These are phyloP conservation scores for Toxicodendron radicans DNA, from an alignment of 345 rosid genomes.

Conservation along the genomic window DNA sequence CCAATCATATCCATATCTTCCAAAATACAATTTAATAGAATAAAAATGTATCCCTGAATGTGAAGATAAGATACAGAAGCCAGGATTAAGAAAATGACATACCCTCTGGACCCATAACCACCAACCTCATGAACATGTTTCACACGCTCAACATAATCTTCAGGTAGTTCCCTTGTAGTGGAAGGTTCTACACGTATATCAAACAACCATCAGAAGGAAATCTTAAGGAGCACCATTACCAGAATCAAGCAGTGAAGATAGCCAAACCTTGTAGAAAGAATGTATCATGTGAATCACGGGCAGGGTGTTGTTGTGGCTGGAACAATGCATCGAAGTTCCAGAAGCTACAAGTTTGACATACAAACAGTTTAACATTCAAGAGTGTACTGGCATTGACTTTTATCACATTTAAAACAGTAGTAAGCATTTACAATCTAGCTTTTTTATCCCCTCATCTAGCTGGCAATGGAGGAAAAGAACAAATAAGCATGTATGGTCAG, in stretches of 20 bases:
- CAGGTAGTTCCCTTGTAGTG: slow-evolving; percentile 70
- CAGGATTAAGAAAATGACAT: slow-evolving; percentile 18
- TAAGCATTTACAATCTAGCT: neutral
- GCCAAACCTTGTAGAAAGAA: slow-evolving; percentile 76
- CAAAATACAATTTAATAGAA: slow-evolving; percentile 6
- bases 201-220: slow-evolving; percentile 21
- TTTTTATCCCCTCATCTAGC: neutral
- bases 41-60: slow-evolving; percentile 5
- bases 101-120: slow-evolving; percentile 97
- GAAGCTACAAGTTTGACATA: slow-evolving; percentile 57
- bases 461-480: neutral
- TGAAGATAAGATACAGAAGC: neutral
- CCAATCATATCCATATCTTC: slow-evolving; percentile 87
- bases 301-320: slow-evolving; percentile 99
- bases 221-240: neutral
- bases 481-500: neutral
- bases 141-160: slow-evolving; percentile 85
- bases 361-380: slow-evolving; percentile 1
- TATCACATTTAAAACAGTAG: neutral
- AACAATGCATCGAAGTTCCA: slow-evolving; percentile 97
- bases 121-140: slow-evolving; percentile 77
- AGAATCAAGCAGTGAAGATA: slow-evolving; percentile 17
- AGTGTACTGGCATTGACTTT: neutral
- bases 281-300: slow-evolving; percentile 97
- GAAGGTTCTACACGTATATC: slow-evolving; percentile 58